Evolutionary conservation across 768 basidiomycete species (phyloP), one percentile per base, ranked within the genome.

Genomic region (Calvatia gigantea): DNA sequence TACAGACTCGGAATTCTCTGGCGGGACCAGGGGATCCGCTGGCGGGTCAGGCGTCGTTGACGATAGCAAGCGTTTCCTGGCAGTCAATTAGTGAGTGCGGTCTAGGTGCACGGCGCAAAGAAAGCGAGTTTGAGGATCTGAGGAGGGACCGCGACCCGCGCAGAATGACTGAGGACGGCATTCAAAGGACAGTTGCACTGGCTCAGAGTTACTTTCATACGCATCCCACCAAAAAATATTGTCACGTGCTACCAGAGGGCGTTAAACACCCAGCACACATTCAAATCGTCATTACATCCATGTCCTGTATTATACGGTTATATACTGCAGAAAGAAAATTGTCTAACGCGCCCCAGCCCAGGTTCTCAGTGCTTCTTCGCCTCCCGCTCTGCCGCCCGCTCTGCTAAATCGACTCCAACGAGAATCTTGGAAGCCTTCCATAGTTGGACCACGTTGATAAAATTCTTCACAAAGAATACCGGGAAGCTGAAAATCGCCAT

Each of bases 371-470:
- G 55, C 52, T 68, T 62, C 59, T 65, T 62, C 42, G 54, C 66
- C 54, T 69, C 77, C 54, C 86, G 73, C 17, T 81, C 87, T 54
- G 80, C 79, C 35, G 85, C 85, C 61, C 94, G 75, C 70, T 95
- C 93, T 41, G 90, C 91, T 44, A 97, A 73, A 66, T 97, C 94
- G 9, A 97, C 90, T 0, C 94, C 94, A 12, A 97, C 94, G 14
- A 97, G 79, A 53, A 94, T 92, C 72, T 94, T 94, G 32, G 90
- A 89, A 25, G 97, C 96, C 69, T 99, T 99, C 95, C 95, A 98
- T 56, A 98, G 83, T 70, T 99, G 97, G 6, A 99, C 94, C 31
- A 90, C 70, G 69, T 98, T 97, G 76, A 99, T 92, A 54, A 94
- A 64, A 68, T 98, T 97, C 77, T 98, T 99, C 59, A 77, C 66